Evolutionary conservation across 257 asterid species (phyloP).

Genomic region (Jaltomata sinuosa): DNA sequence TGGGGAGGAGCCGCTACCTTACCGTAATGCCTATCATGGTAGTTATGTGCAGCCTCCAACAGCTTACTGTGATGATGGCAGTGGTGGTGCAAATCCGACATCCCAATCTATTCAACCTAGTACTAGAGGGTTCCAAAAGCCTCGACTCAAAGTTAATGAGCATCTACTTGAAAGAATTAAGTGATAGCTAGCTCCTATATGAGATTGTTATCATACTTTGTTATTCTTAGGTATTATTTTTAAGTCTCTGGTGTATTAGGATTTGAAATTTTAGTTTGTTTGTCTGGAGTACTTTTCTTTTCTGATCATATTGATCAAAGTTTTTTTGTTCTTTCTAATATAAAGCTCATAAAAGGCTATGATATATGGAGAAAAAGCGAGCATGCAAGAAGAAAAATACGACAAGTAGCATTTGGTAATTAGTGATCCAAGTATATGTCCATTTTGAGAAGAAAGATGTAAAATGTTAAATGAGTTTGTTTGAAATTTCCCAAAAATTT

Average conservation of each 20-base stretch:
- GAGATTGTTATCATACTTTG: neutral
- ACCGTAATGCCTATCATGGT: constrained; percentile 21
- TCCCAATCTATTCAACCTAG: constrained; percentile 30
- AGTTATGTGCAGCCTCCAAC: constrained; percentile 31
- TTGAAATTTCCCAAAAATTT: too few species aligned
- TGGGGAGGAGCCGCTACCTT: constrained; percentile 32
- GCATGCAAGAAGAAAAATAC: too few species aligned
- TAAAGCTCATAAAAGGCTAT: neutral
- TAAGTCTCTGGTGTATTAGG: neutral
- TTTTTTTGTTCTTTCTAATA: neutral
- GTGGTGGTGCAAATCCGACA: constrained; percentile 23
- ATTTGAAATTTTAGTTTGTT: neutral
- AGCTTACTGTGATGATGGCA: constrained; percentile 34
- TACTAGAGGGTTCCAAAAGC: constrained; percentile 37
- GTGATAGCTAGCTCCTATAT: neutral
- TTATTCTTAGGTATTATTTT: neutral
- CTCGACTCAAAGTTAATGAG: constrained; percentile 37
- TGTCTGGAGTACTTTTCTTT: neutral
- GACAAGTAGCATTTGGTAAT: too few species aligned
- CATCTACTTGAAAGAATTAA: neutral
- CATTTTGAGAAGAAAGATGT: too few species aligned
- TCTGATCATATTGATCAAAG: neutral
- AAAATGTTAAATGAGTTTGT: too few species aligned
- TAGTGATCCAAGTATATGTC: too few species aligned
- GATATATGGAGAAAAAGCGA: too few species aligned